phyloP scores from a whole-genome alignment of 805 yeast genomes.

The Candida montana region DNA sequence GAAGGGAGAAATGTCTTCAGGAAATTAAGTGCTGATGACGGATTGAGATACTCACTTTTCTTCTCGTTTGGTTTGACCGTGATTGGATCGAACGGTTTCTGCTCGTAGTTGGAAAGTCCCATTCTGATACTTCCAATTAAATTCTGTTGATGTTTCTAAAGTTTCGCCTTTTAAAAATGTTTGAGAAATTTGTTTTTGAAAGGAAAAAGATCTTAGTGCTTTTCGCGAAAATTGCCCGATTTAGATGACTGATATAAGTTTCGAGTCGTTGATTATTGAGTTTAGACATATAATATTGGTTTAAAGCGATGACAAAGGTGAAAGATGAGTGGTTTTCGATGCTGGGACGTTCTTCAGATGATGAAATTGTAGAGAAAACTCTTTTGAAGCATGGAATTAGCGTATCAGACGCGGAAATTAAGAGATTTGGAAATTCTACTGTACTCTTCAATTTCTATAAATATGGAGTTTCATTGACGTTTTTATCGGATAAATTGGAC shows the following conservation, averaged over 20 bases:
- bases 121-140: not conserved
- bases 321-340: not conserved
- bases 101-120: conserved; percentile 23
- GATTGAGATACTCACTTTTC: conserved; percentile 31
- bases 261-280: too few species aligned
- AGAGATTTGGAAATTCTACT: conserved; percentile 3
- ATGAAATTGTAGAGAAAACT: not conserved
- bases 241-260: too few species aligned
- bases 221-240: not conserved
- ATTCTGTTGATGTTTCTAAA: too few species aligned
- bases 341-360: not conserved
- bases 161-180: not conserved
- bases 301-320: not conserved
- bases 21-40: too few species aligned
- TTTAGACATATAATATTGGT: too few species aligned
- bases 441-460: conserved; percentile 20
- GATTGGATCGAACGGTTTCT: conserved; percentile 59
- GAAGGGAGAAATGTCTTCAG: not conserved
- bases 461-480: conserved; percentile 22
- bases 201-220: not conserved
- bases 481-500: conserved; percentile 21
- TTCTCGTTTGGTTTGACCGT: conserved; percentile 50
- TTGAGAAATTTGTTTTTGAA: too few species aligned
- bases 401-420: not conserved
- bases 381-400: not conserved